Conservation (phyloP, 202 grass and related monocot species). For the Schoenoplectus triqueter region DNA sequence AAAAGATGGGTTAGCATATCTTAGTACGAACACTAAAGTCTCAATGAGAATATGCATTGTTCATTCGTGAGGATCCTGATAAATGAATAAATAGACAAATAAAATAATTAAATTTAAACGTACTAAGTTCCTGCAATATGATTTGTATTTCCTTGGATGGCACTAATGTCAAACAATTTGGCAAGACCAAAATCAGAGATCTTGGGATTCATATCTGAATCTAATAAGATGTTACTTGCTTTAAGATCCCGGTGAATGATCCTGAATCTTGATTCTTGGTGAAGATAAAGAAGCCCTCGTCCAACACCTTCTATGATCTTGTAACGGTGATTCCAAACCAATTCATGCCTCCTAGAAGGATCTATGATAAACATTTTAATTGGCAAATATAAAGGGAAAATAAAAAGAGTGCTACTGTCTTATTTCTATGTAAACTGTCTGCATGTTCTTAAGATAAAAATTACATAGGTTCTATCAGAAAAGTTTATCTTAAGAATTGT, state of each 20-base stretch:
- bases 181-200: constrained; percentile 74
- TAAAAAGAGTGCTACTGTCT: too few species aligned
- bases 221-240: constrained; percentile 62
- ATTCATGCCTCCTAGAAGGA: constrained; percentile 11
- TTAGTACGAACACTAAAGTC: not conserved
- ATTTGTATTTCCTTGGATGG: constrained; percentile 49
- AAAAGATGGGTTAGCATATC: not conserved
- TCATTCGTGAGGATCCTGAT: not conserved
- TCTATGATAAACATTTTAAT: constrained; percentile 32
- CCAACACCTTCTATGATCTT: constrained; percentile 63
- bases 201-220: constrained; percentile 60
- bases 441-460: too few species aligned
- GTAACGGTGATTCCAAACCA: constrained; percentile 41
- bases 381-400: not conserved
- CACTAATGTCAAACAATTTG: constrained; percentile 47
- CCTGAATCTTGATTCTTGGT: constrained; percentile 57
- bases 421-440: not conserved
- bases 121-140: constrained; percentile 60
- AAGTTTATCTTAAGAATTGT: not conserved
- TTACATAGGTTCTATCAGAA: not conserved
- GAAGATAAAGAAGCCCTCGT: constrained; percentile 59
- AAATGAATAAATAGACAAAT: not conserved
- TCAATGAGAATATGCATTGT: not conserved
- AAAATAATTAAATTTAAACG: constrained; percentile 19
- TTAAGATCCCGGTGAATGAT: constrained; percentile 73